Conservation (phyloP, 768 basidiomycete species). For the Pleurotus ostreatus region DNA sequence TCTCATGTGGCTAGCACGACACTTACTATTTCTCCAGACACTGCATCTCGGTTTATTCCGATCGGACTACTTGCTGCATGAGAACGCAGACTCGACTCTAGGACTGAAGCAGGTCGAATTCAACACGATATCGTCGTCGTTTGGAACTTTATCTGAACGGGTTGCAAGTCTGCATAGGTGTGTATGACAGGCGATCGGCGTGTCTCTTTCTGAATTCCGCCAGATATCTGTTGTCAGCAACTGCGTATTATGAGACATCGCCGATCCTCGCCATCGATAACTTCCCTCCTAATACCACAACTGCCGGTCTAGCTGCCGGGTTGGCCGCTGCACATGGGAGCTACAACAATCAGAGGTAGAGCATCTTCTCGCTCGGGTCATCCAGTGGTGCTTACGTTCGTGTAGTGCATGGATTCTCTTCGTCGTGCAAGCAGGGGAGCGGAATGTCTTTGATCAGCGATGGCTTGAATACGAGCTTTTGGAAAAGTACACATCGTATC, state of each 20-base stretch:
- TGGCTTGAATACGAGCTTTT: conserved; percentile 84
- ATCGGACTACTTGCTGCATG: conserved; percentile 90
- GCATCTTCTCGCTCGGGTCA: neutral
- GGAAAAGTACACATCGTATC: conserved; percentile 51
- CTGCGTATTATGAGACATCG: conserved; percentile 62
- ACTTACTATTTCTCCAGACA: conserved; percentile 40
- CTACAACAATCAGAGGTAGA: conserved; percentile 56
- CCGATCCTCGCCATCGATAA: conserved; percentile 47
- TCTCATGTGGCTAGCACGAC: neutral
- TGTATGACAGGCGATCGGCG: conserved; percentile 5
- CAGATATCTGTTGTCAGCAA: conserved; percentile 66
- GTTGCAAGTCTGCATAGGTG: conserved; percentile 76
- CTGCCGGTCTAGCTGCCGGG: conserved; percentile 66
- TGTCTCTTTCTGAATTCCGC: neutral
- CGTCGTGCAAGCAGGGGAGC: conserved; percentile 84
- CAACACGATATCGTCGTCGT: conserved; percentile 93
- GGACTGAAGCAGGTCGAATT: conserved; percentile 94
- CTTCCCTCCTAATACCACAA: conserved; percentile 73
- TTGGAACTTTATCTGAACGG: conserved; percentile 73
- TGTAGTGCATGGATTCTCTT: conserved; percentile 63
- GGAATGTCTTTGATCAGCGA: conserved; percentile 94
- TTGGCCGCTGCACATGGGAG: conserved; percentile 77
- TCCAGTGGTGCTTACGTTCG: neutral
- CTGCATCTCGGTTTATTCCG: conserved; percentile 88
- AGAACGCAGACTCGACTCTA: conserved; percentile 27